Percentiles rank a stretch among this genome's conserved stretches.
Evolutionary conservation across 2,329 filamentous ascomycete species (phyloP).

Genomic region (Penicillium frequentans): DNA sequence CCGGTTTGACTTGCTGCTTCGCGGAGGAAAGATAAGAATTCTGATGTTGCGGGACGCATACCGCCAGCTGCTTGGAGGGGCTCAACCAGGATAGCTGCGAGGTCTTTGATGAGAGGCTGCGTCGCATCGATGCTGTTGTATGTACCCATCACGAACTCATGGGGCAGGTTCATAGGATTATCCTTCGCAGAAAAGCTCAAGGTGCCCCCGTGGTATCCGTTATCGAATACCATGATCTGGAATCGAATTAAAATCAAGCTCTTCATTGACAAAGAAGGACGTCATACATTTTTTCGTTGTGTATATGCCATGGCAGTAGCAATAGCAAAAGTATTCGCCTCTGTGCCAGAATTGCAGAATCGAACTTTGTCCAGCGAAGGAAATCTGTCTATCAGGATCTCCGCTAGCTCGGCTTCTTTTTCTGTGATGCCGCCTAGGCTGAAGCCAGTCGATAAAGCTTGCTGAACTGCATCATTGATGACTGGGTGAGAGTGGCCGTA

Average conservation of each 20-base stretch:
- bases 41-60: conserved; percentile 50
- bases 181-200: conserved; percentile 46
- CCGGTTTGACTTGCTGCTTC: conserved; percentile 49
- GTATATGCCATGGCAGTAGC: conserved; percentile 50
- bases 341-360: conserved; percentile 67
- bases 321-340: conserved; percentile 63
- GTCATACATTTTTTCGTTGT: conserved; percentile 25
- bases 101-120: not conserved
- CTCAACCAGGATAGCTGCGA: conserved; percentile 65
- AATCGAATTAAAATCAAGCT: not conserved
- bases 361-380: conserved; percentile 54
- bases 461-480: conserved; percentile 51
- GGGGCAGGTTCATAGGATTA: conserved; percentile 4
- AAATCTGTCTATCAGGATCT: conserved; percentile 56
- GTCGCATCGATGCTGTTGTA: conserved; percentile 56
- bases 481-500: conserved; percentile 64
- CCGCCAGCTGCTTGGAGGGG: conserved; percentile 66
- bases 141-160: conserved; percentile 48
- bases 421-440: conserved; percentile 56
- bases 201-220: conserved; percentile 57
- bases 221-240: conserved; percentile 44
- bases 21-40: conserved; percentile 56
- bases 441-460: conserved; percentile 43
- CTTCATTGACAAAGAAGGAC: not conserved
- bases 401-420: conserved; percentile 55